Percentiles rank a stretch among this genome's conserved stretches.
These are phyloP conservation scores for Coemansia sp. DNA, from an alignment of 192 early-diverging fungal genomes.

Conservation along the genomic window DNA sequence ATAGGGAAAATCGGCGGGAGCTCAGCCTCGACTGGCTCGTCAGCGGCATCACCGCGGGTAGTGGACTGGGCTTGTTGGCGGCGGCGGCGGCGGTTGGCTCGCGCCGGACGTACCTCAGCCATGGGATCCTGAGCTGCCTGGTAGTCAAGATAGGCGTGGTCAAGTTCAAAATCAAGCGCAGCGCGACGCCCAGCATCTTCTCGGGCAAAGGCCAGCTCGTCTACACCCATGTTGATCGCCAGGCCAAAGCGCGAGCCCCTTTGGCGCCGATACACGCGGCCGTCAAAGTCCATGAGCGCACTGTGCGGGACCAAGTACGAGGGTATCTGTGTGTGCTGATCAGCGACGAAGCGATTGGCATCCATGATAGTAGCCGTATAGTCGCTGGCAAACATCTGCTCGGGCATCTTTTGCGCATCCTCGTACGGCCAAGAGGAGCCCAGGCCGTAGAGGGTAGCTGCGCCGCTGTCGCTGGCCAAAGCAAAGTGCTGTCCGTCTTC, in stretches of 20 bases:
- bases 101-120: constrained; percentile 24
- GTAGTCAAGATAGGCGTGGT: constrained; percentile 42
- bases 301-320: constrained; percentile 64
- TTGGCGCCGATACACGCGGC: constrained; percentile 64
- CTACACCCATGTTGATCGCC: constrained; percentile 54
- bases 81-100: constrained; percentile 5
- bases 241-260: constrained; percentile 60
- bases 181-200: constrained; percentile 56
- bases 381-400: constrained; percentile 79
- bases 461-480: constrained; percentile 68
- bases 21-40: constrained; percentile 37
- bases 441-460: constrained; percentile 69
- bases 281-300: constrained; percentile 65
- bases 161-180: constrained; percentile 55
- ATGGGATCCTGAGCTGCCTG: constrained; percentile 35
- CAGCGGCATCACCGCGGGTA: neutral
- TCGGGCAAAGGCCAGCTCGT: constrained; percentile 42
- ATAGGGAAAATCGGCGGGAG: constrained; percentile 53
- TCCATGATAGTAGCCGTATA: constrained; percentile 68
- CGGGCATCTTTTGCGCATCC: constrained; percentile 55
- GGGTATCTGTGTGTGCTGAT: constrained; percentile 69
- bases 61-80: neutral
- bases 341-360: constrained; percentile 65
- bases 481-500: constrained; percentile 74
- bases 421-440: constrained; percentile 51